Percentiles rank a stretch among this genome's conserved stretches.
These are phyloP conservation scores for Dimocarpus longan DNA, from an alignment of 345 rosid species.

Conservation along the genomic window DNA sequence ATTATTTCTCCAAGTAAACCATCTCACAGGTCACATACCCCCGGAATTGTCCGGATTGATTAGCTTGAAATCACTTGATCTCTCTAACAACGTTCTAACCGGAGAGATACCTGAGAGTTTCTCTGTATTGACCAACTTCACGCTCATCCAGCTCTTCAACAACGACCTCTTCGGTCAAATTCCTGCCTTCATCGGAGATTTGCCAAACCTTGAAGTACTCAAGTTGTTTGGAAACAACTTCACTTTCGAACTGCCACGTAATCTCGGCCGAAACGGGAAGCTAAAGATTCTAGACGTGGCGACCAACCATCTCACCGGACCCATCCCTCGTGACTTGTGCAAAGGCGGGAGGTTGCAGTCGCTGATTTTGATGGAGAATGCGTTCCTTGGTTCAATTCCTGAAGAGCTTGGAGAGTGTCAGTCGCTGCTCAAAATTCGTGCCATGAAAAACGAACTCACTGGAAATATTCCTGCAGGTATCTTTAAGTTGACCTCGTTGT, in stretches of 20 bases:
- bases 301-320: conserved; percentile 69
- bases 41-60: conserved; percentile 62
- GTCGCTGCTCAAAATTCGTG: conserved; percentile 56
- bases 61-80: conserved; percentile 73
- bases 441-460: conserved; percentile 50
- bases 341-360: conserved; percentile 51
- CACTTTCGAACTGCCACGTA: conserved; percentile 60
- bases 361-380: conserved; percentile 68
- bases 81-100: conserved; percentile 59
- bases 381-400: conserved; percentile 76
- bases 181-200: conserved; percentile 68
- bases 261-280: conserved; percentile 71
- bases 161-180: conserved; percentile 68
- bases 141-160: conserved; percentile 61
- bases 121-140: conserved; percentile 43
- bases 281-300: conserved; percentile 63
- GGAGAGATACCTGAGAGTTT: conserved; percentile 81
- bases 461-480: conserved; percentile 78
- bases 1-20: conserved; percentile 75
- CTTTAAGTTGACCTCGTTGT: conserved; percentile 51
- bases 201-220: conserved; percentile 65
- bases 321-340: conserved; percentile 69
- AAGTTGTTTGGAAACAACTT: conserved; percentile 82
- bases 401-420: conserved; percentile 67
- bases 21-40: conserved; percentile 71